phyloP scores from a whole-genome alignment of 371 early-diverging fungal genomes.

The Thermomucor indicae-seudaticae region DNA sequence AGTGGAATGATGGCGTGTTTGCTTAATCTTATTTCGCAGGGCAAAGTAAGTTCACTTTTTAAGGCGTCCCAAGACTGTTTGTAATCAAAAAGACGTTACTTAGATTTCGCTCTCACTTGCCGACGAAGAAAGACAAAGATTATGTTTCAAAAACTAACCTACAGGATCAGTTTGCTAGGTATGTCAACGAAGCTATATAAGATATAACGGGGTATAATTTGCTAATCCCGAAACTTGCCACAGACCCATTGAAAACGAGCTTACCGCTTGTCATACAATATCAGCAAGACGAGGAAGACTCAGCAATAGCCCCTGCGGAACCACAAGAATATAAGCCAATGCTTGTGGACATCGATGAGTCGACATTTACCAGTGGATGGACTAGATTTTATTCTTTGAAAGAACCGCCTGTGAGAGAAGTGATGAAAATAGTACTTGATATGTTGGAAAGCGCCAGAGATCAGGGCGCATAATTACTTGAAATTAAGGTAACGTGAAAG shows the following conservation, averaged over 20 bases:
- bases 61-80: too few relatives aligned
- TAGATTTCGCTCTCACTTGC: neutral
- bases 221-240: neutral
- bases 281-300: neutral
- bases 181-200: neutral
- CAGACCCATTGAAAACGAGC: neutral
- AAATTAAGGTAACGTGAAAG: conserved; percentile 12
- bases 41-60: too few relatives aligned
- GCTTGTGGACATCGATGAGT: too few relatives aligned
- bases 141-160: neutral
- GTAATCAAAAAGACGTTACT: neutral
- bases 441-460: conserved; percentile 1
- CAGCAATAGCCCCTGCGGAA: neutral
- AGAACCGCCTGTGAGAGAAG: neutral
- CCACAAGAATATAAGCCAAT: neutral
- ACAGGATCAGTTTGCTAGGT: neutral
- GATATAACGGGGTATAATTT: neutral
- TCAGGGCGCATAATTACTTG: conserved; percentile 11
- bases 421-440: conserved; percentile 7
- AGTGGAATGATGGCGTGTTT: conserved; percentile 37
- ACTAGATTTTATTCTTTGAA: conserved; percentile 1
- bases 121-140: neutral
- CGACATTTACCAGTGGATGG: neutral
- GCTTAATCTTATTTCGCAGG: conserved; percentile 13
- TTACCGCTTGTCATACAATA: neutral